Percentiles rank a stretch among this genome's conserved stretches.
These are phyloP conservation scores for Nidula microcarpa DNA, from an alignment of 768 basidiomycete species.

Conservation along the genomic window DNA sequence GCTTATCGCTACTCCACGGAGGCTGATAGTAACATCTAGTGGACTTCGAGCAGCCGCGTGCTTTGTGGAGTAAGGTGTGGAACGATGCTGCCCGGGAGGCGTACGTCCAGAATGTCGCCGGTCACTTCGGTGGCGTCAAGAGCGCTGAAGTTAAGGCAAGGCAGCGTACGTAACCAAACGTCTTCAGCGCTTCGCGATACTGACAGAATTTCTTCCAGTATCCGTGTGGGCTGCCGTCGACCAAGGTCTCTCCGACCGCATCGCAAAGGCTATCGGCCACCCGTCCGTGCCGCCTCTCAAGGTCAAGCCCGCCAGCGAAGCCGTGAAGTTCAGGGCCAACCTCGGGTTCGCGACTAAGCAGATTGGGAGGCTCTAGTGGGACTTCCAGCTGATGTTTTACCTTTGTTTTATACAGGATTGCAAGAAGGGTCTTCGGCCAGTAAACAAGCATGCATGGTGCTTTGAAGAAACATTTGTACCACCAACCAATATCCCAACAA, in stretches of 20 bases:
- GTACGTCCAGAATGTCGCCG: slow-evolving; percentile 65
- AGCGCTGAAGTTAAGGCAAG: slow-evolving; percentile 53
- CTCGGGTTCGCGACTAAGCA: too few species aligned
- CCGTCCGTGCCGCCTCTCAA: slow-evolving; percentile 54
- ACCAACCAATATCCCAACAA: too few species aligned
- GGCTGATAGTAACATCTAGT: slow-evolving; percentile 32
- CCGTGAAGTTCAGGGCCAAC: slow-evolving; percentile 51
- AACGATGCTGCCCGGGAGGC: slow-evolving; percentile 55
- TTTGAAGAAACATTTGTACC: too few species aligned
- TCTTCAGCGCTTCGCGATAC: not conserved
- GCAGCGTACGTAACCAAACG: slow-evolving; percentile 51
- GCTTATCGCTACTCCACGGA: not conserved
- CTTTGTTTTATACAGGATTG: too few species aligned
- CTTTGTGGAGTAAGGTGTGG: slow-evolving; percentile 67
- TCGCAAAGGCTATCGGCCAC: slow-evolving; percentile 73
- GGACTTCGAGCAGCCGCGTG: slow-evolving; percentile 83
- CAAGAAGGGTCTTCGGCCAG: too few species aligned
- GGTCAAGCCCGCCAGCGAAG: slow-evolving; percentile 58
- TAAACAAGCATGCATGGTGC: too few species aligned
- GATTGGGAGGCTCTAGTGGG: too few species aligned
- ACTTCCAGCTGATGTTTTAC: too few species aligned
- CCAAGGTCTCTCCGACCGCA: slow-evolving; percentile 67
- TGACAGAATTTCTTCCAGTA: slow-evolving; percentile 34
- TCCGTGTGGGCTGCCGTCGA: slow-evolving; percentile 79
- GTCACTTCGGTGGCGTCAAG: slow-evolving; percentile 61